phyloP scores from a whole-genome alignment of 2,329 filamentous ascomycete species.

The Scytalidium sp. region DNA sequence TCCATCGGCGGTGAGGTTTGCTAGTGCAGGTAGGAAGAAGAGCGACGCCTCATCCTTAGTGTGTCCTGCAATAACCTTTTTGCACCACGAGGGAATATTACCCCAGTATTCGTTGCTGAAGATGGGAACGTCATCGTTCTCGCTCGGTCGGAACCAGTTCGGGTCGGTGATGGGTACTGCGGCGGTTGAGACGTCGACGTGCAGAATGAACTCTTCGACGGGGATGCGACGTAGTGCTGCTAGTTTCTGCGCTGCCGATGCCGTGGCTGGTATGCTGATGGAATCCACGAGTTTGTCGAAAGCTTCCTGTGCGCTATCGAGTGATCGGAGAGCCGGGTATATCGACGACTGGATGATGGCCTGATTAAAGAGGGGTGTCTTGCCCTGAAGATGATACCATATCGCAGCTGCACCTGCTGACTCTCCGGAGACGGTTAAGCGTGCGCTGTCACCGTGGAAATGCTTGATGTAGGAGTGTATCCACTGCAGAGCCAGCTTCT shows the following conservation, averaged over 20 bases:
- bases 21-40: neutral
- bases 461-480: constrained; percentile 21
- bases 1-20: neutral
- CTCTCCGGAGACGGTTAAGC: constrained; percentile 18
- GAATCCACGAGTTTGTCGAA: neutral
- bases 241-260: neutral
- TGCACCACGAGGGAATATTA: neutral
- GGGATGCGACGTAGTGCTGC: neutral
- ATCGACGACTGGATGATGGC: neutral
- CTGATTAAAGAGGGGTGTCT: neutral
- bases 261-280: neutral
- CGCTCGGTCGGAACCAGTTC: neutral
- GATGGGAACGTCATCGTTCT: neutral
- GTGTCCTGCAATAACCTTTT: neutral
- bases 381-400: neutral
- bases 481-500: constrained; percentile 4
- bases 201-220: neutral
- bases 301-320: neutral
- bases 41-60: neutral
- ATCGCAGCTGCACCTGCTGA: constrained; percentile 6
- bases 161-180: neutral
- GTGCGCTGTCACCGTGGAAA: constrained; percentile 24
- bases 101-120: neutral
- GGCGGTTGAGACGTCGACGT: neutral
- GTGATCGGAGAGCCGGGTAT: neutral